These are phyloP conservation scores for Yarrowia sp. DNA, from an alignment of 805 yeast genomes.

Conservation along the genomic window DNA sequence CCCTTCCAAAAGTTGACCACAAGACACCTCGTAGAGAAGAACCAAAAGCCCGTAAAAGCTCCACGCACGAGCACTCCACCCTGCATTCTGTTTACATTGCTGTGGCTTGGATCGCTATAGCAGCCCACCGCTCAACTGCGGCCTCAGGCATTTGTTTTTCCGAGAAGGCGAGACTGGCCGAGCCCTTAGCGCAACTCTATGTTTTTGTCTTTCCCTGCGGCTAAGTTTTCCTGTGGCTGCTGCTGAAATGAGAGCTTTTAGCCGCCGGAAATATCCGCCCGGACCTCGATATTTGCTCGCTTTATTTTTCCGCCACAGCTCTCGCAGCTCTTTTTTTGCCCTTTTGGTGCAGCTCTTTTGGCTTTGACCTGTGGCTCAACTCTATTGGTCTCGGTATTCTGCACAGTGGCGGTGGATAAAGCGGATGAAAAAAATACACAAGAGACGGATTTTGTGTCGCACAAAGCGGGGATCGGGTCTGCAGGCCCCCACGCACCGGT, in stretches of 20 bases:
- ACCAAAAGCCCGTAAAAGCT: no score
- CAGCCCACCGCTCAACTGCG: background rate
- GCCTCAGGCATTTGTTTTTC: background rate
- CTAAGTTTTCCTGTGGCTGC: no score
- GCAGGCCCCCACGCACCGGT: background rate
- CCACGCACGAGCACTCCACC: no score
- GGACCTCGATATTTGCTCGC: background rate
- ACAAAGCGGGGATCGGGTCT: background rate
- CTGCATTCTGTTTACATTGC: background rate
- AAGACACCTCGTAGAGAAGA: no score
- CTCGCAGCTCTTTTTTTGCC: background rate
- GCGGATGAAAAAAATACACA: background rate
- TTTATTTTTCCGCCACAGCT: no score
- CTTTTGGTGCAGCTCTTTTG: background rate
- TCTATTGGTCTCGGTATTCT: slow-evolving; percentile 15
- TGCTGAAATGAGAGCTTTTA: background rate
- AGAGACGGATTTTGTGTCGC: no score
- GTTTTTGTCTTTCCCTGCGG: no score
- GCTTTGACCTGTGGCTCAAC: slow-evolving; percentile 4
- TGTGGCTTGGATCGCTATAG: background rate
- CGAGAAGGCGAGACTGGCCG: background rate
- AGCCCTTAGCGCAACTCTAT: no score
- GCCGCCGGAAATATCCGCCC: background rate
- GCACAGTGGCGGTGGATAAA: background rate
- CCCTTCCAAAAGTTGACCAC: no score